Percentiles rank a stretch among this genome's conserved stretches.
These are phyloP conservation scores for Fusarium stilboides DNA, from an alignment of 2,329 filamentous ascomycete species.

Conservation along the genomic window DNA sequence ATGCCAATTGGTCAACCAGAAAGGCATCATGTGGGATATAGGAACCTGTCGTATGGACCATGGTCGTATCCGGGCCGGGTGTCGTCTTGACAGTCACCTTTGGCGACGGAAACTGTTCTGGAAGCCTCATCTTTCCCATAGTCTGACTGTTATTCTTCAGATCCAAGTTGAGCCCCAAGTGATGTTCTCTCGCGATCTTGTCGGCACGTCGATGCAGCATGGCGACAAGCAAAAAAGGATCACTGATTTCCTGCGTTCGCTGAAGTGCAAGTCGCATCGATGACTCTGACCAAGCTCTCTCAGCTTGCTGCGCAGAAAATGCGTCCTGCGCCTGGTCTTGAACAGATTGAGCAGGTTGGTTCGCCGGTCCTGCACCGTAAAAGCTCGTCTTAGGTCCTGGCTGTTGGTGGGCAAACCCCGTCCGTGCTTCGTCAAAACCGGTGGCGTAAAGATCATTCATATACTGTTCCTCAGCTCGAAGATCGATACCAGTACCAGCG, in stretches of 20 bases:
- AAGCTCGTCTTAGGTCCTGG: conserved; percentile 71
- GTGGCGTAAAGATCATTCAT: conserved; percentile 77
- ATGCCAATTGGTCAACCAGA: conserved; percentile 84
- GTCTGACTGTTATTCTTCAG: conserved; percentile 62
- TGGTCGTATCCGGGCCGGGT: conserved; percentile 72
- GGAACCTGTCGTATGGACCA: conserved; percentile 75
- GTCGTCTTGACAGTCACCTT: conserved; percentile 69
- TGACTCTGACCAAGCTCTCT: conserved; percentile 76
- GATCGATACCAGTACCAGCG: conserved; percentile 86
- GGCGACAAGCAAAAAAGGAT: conserved; percentile 80
- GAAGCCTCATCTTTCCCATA: conserved; percentile 65
- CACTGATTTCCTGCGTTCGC: conserved; percentile 78
- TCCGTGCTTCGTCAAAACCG: conserved; percentile 65
- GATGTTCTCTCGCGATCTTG: conserved; percentile 72
- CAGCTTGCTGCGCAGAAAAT: conserved; percentile 75
- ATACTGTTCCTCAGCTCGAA: conserved; percentile 88
- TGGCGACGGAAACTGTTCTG: conserved; percentile 66
- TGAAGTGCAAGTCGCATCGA: conserved; percentile 72
- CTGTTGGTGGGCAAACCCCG: conserved; percentile 66
- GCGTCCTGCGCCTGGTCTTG: conserved; percentile 71
- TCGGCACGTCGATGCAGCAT: conserved; percentile 71
- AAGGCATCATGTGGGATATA: conserved; percentile 83
- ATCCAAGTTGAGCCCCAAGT: conserved; percentile 70
- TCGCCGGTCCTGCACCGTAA: conserved; percentile 76
- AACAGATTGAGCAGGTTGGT: conserved; percentile 69